Evolutionary conservation across 176 grass and related monocot species (phyloP).

Genomic region (Avena insularis): DNA sequence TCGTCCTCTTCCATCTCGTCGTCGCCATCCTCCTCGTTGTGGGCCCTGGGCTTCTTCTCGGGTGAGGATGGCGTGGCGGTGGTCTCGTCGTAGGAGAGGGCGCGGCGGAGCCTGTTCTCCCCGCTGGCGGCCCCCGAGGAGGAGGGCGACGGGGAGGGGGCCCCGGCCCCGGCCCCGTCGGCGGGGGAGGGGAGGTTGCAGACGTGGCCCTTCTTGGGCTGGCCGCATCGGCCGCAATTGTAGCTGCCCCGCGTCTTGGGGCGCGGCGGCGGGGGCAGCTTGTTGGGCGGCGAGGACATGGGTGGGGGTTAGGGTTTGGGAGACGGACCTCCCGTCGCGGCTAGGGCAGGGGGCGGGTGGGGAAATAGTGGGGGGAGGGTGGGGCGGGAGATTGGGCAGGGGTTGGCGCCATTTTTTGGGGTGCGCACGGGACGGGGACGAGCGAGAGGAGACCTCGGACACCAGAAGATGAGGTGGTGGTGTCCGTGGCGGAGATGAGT

Average conservation of each 20-base stretch:
- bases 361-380: constrained; percentile 28
- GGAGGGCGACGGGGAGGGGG: constrained; percentile 42
- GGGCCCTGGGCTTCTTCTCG: constrained; percentile 43
- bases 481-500: constrained; percentile 12
- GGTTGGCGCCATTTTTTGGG: constrained; percentile 57
- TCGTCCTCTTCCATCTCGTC: neutral
- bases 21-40: neutral
- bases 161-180: constrained; percentile 11
- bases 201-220: constrained; percentile 95
- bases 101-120: constrained; percentile 47
- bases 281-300: constrained; percentile 46
- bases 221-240: constrained; percentile 92
- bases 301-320: constrained; percentile 40
- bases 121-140: constrained; percentile 33
- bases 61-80: constrained; percentile 32
- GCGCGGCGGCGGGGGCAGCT: constrained; percentile 36
- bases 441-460: neutral
- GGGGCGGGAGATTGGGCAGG: constrained; percentile 27
- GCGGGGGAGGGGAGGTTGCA: constrained; percentile 44
- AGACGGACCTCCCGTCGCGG: neutral
- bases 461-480: neutral
- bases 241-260: constrained; percentile 91
- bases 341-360: neutral
- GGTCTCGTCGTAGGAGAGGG: constrained; percentile 66
- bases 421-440: neutral